Base-by-base conservation (phyloP, 2,329 filamentous ascomycete genomes). In the Clonostachys rhizophaga region DNA sequence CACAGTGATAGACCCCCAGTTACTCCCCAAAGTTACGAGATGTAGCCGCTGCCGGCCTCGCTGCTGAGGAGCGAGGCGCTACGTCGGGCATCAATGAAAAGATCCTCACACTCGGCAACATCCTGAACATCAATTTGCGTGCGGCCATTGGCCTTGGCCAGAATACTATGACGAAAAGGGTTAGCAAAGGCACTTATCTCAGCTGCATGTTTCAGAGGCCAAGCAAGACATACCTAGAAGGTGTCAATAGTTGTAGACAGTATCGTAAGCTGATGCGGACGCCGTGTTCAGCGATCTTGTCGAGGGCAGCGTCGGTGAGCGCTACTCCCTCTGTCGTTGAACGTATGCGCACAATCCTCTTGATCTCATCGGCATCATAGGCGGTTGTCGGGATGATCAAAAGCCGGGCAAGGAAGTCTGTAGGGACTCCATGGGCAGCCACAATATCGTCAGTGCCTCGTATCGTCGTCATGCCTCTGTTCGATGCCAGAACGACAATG, bases 401-500 rank as follows among this genome's bases (percentile, higher is more conserved):
- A 47, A 99, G 83, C 50, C 94, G 90, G 47, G 89, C 87, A 47
- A 99, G 80, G 56, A 99, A 91, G 68, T 99, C 94, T 10, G 92
- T 83, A 14, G 94, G 94, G 56, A 99, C 86, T 61, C 94, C 94
- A 70, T 99, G 94, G 5, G 94, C 89, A 47, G 91, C 90, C 57
- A 87, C 78, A 62, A 94, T 78, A 65, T 89, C 82, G 57, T 87
- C 80, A 48, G 88, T 92, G 62, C 92, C 92, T 58, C 91, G 89
- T 63, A 99, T 94, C 54, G 90, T 88, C 54, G 89, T 92, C 76
- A 91, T 86, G 66, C 94, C 94, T 60, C 94, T 87, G 74, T 99
- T 99, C 40, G 94, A 97, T 50, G 94, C 94, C 51, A 99, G 85
- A 55, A 99, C 94, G 51, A 99, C 94, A 61, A 99, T 96, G 49